Evolutionary conservation across 2,329 filamentous ascomycete genomes (phyloP).

Genomic region (Alternaria brassicicola): DNA sequence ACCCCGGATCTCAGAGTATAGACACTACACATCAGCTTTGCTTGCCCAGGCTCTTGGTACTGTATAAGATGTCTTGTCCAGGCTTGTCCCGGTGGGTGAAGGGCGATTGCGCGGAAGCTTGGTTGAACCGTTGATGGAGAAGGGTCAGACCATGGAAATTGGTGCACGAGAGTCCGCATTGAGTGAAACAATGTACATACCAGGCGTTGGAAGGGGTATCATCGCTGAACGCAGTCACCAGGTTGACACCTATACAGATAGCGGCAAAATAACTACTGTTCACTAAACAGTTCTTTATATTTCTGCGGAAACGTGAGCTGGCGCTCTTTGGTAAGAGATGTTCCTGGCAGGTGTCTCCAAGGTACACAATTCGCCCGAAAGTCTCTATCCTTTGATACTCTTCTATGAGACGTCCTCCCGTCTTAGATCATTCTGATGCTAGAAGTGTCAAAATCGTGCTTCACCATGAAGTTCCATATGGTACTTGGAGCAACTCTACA

Average conservation of each 20-base stretch:
- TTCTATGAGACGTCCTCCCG: background rate
- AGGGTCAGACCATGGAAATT: background rate
- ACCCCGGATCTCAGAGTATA: slow-evolving; percentile 22
- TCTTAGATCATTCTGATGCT: background rate
- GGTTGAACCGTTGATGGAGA: slow-evolving; percentile 15
- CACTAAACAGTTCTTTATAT: background rate
- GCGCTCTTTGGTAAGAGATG: background rate
- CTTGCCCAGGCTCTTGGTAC: slow-evolving; percentile 26
- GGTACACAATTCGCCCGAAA: background rate
- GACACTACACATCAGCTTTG: slow-evolving; percentile 4
- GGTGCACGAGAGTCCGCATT: background rate
- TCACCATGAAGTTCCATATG: background rate
- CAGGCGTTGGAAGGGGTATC: background rate
- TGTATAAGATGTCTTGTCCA: slow-evolving; percentile 29
- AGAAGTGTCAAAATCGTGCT: background rate
- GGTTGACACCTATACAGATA: background rate
- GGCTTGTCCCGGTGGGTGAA: slow-evolving; percentile 38
- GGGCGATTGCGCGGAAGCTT: slow-evolving; percentile 17
- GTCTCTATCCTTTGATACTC: background rate
- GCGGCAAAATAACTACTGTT: background rate
- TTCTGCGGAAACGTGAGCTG: no score
- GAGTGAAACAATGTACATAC: slow-evolving; percentile 1
- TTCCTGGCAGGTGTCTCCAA: background rate
- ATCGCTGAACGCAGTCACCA: background rate
- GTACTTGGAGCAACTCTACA: background rate